Evolutionary conservation across 306 rosid genomes (phyloP), one percentile per base, ranked within the genome.

Genomic region (Trifolium dubium): DNA sequence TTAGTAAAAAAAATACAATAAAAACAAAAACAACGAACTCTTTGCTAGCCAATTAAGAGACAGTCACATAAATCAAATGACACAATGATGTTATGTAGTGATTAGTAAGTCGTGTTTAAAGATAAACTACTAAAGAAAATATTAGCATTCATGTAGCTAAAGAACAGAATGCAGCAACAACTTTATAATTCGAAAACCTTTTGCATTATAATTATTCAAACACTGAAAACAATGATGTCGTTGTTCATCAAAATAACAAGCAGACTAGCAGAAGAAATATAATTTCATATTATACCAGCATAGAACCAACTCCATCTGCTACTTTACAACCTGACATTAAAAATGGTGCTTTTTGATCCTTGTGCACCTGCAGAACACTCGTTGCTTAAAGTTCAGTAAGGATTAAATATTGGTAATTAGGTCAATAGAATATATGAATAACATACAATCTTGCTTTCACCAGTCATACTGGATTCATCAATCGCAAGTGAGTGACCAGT

Each of bases 401-500:
- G 43, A 62, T 15, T 40, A 47, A 78, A 18, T 29, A 63, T 51
- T 46, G 51, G 44, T 43, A 61, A 77, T 60, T 64, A 69, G 37
- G 64, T 5, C 28, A 43, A 44, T 15, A 37, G 34, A 67, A 79
- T 80, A 75, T 73, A 32, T 18, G 72, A 62, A 35, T 13, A 77
- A 62, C 96, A 80, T 74, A 92, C 98, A 81, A 80, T 90, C 82
- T 92, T 92, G 95, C 98, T 90, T 87, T 92, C 98, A 8, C 98
- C 98, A 6, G 98, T 92, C 98, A 92, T 92, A 81, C 98, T 92
- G 63, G 98, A 92, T 75, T 92, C 98, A 86, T 92, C 98, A 5
- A 92, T 87, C 18, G 97, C 86, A 64, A 92, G 87, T 77, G 98
- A 92, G 81, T 92, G 98, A 59, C 96, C 92, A 17, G 86, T 59